Evolutionary conservation across 2,329 filamentous ascomycete species (phyloP).

Genomic region (Chaetomiaceae sp.): DNA sequence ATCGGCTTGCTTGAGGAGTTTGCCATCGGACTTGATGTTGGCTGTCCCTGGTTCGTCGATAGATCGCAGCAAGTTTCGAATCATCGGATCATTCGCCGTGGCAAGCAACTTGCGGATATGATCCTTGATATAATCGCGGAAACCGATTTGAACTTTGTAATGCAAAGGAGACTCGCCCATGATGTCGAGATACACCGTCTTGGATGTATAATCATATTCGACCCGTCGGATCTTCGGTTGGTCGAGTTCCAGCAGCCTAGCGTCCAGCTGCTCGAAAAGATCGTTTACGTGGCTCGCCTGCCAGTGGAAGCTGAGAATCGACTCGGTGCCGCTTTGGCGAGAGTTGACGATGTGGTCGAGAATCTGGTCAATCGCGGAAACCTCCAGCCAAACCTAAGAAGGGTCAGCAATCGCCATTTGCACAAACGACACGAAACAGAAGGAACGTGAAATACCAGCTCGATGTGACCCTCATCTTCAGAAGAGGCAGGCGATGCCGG

Average conservation of each 20-base stretch:
- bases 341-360: neutral
- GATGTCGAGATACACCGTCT: constrained; percentile 8
- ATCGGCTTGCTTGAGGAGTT: constrained; percentile 8
- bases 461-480: neutral
- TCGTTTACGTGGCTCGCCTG: neutral
- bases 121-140: neutral
- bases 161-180: neutral
- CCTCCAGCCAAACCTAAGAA: neutral
- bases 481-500: neutral
- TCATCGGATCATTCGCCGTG: neutral
- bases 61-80: neutral
- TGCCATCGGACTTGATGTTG: neutral
- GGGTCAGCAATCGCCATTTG: constrained; percentile 5
- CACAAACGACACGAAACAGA: neutral
- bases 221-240: constrained; percentile 1
- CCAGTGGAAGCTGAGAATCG: constrained; percentile 7
- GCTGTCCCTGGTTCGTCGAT: neutral
- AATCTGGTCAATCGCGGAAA: constrained; percentile 6
- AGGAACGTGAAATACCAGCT: neutral
- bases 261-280: constrained; percentile 1
- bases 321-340: neutral
- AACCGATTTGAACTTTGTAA: constrained; percentile 1
- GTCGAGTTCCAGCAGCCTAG: constrained; percentile 1
- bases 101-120: neutral
- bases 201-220: constrained; percentile 6